phyloP scores from a whole-genome alignment of 176 grass and related monocot genomes.

The Carex myosuroides region DNA sequence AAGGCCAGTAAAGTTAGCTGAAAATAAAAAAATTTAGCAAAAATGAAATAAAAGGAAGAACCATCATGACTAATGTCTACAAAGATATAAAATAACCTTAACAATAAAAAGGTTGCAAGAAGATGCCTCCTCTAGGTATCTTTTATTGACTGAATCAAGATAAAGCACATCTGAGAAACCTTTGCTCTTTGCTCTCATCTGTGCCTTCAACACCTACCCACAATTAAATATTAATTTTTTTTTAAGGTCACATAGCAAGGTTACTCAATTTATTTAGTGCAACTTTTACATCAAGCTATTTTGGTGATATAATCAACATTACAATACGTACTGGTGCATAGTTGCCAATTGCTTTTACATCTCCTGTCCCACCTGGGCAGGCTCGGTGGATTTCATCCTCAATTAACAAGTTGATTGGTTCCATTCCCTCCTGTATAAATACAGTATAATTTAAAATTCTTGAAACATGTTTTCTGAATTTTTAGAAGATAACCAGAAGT shows the following conservation, averaged over 20 bases:
- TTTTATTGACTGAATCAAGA: conserved; percentile 69
- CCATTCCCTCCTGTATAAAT: conserved; percentile 43
- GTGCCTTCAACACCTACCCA: conserved; percentile 56
- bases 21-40: too few species aligned
- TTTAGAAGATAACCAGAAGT: not conserved
- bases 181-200: conserved; percentile 57
- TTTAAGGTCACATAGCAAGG: not conserved
- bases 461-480: not conserved
- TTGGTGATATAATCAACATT: not conserved
- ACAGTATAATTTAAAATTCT: not conserved
- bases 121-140: conserved; percentile 83
- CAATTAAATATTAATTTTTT: too few species aligned
- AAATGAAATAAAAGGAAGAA: too few species aligned
- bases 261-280: not conserved
- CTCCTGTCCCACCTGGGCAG: conserved; percentile 70
- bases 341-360: conserved; percentile 81
- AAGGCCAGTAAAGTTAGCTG: too few species aligned
- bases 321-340: conserved; percentile 62
- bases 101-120: conserved; percentile 88
- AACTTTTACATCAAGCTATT: not conserved
- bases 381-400: conserved; percentile 58
- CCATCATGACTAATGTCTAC: too few species aligned
- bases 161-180: conserved; percentile 87
- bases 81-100: conserved; percentile 33
- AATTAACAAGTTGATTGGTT: conserved; percentile 60